Evolutionary conservation across 2,329 filamentous ascomycete genomes (phyloP), one percentile per base, ranked within the genome.

Genomic region (Ophiostoma australiae): DNA sequence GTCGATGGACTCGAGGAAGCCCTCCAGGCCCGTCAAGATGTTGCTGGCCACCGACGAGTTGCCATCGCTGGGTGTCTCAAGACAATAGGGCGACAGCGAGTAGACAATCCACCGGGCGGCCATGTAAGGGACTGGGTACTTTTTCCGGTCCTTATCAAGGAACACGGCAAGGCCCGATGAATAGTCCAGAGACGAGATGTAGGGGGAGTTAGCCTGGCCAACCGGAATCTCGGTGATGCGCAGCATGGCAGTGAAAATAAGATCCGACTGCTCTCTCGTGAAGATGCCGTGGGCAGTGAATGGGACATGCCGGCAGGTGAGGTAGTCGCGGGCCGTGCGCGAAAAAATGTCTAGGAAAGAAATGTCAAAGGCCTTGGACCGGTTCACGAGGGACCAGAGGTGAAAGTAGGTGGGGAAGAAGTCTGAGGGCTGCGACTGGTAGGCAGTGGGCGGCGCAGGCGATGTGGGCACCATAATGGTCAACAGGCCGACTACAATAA

Each of bases 361-460:
- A 72, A 91, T 87, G 79, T 99, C 95, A 73, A 95, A 91, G 3
- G 89, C 86, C 79, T 92, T 95, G 0, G 94, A 98, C 69, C 96
- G 87, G 75, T 93, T 95, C 75, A 98, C 89, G 61, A 98, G 84
- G 1, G 94, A 95, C 95, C 95, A 99, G 1, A 98, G 82, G 79
- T 99, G 95, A 83, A 99, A 99, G 76, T 97, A 90, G 0, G 94
- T 97, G 3, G 95, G 95, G 48, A 98, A 82, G 77, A 96, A 94
- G 77, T 94, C 89, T 75, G 94, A 90, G 0, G 95, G 94, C 75
- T 93, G 89, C n/a, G 97, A 87, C 75, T 93, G 88, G 41, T 85
- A 83, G 75, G 91, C 87, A 39, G 88, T 88, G 35, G 88, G 85
- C 4, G 93, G 91, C 2, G 91, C 88, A 1, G 93, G 89, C 48